Evolutionary conservation across 495 filamentous ascomycete species (phyloP).

Genomic region (Penicillium soppii): DNA sequence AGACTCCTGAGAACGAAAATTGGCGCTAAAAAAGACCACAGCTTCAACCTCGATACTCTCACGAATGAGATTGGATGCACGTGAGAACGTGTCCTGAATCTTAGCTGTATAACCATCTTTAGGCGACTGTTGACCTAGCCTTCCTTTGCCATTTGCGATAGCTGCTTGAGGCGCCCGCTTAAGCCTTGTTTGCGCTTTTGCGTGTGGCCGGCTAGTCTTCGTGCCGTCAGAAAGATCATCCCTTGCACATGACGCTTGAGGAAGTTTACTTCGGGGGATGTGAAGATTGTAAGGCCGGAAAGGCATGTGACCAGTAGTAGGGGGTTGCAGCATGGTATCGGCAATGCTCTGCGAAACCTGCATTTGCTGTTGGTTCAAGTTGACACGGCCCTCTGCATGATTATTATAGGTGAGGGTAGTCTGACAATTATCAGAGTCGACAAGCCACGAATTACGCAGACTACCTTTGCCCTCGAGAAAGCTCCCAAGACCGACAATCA

Average conservation of each 20-base stretch:
- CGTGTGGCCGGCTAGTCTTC: not conserved
- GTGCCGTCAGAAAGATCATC: not conserved
- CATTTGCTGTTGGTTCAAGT: conserved; percentile 16
- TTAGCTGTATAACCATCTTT: conserved; percentile 4
- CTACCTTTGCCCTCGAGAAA: conserved; percentile 21
- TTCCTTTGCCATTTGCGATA: not conserved
- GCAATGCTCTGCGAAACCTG: conserved; percentile 7
- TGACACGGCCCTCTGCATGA: conserved; percentile 12
- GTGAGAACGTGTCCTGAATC: conserved; percentile 19
- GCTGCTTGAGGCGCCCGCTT: not conserved
- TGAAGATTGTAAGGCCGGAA: conserved; percentile 7
- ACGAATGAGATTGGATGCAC: conserved; percentile 49
- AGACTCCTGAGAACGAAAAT: conserved; percentile 16
- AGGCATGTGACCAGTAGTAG: not conserved
- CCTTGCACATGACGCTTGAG: not conserved
- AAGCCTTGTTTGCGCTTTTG: not conserved
- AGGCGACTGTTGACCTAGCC: not conserved
- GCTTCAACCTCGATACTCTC: conserved; percentile 51
- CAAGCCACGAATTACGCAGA: conserved; percentile 15
- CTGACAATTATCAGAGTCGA: not conserved
- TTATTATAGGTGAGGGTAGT: not conserved
- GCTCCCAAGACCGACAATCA: conserved; percentile 19
- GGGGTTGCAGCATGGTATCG: not conserved
- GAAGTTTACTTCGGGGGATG: not conserved
- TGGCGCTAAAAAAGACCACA: conserved; percentile 49